A percentile compares a stretch with the other conserved stretches of the same genome.
Conservation (phyloP, 164 flowering plant species). For the Piper longum region DNA sequence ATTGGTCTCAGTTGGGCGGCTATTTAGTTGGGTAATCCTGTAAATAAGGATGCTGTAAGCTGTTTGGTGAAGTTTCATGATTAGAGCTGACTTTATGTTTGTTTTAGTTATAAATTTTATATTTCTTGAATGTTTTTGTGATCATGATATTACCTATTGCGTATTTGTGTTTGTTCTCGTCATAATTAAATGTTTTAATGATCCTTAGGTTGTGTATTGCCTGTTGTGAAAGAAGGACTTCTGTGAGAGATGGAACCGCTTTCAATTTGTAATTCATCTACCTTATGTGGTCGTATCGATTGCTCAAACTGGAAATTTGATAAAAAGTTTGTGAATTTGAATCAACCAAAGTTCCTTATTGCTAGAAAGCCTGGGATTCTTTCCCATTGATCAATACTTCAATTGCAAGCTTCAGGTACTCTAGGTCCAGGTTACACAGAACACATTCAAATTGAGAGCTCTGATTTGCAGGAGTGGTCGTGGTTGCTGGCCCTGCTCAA, state of each 20-base stretch:
- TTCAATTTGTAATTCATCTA: slow-evolving; percentile 14
- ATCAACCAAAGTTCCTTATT: slow-evolving; percentile 11
- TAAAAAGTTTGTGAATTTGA: slow-evolving; percentile 14
- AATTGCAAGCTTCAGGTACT: slow-evolving; percentile 7
- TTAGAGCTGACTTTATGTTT: no score
- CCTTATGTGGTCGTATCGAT: slow-evolving; percentile 15
- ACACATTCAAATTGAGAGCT: slow-evolving; percentile 1
- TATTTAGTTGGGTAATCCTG: no score
- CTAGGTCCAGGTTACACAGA: neutral
- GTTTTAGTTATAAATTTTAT: no score
- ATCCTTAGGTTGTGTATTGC: no score
- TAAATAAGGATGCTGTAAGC: no score
- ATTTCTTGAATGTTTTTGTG: no score
- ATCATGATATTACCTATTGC: no score
- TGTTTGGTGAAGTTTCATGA: no score
- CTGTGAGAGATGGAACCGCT: slow-evolving; percentile 29
- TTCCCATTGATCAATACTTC: slow-evolving; percentile 6
- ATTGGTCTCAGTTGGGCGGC: no score
- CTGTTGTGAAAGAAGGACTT: neutral
- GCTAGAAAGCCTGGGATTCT: slow-evolving; percentile 13
- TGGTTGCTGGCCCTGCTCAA: slow-evolving; percentile 9
- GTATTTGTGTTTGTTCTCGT: no score
- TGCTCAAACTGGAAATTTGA: slow-evolving; percentile 12
- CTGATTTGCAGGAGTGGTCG: slow-evolving; percentile 7
- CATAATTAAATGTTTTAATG: no score